Conservation (phyloP, 2,329 filamentous ascomycete species). For the Fusarium goolgardi region DNA sequence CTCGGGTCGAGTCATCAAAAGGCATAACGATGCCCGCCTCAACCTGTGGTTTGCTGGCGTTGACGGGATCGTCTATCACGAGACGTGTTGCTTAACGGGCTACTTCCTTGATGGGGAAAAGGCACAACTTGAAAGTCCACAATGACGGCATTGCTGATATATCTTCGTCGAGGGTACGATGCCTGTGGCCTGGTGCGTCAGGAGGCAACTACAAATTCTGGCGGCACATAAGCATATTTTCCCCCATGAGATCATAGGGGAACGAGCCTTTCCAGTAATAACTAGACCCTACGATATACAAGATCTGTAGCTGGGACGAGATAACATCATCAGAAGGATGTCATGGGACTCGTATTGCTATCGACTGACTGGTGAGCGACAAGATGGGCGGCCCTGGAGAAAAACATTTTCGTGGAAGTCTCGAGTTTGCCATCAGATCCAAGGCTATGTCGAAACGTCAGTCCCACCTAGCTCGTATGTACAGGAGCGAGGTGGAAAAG, state of each 20-base stretch:
- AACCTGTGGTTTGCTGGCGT: constrained; percentile 15
- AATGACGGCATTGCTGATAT: constrained; percentile 13
- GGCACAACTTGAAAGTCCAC: neutral
- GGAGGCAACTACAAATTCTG: constrained; percentile 5
- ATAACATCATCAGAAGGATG: neutral
- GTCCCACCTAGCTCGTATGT: neutral
- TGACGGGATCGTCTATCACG: constrained; percentile 10
- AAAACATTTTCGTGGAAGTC: neutral
- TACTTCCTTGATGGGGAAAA: constrained; percentile 8
- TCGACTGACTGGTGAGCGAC: neutral
- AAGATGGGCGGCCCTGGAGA: neutral
- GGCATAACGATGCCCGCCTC: constrained; percentile 5
- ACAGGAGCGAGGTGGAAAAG: neutral
- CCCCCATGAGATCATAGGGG: neutral
- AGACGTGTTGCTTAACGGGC: neutral
- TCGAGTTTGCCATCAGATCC: neutral
- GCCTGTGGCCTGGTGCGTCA: constrained; percentile 14
- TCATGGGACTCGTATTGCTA: neutral
- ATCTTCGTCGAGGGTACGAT: neutral
- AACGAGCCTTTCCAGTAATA: neutral
- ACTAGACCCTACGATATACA: neutral
- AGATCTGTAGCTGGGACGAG: neutral
- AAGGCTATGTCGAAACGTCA: neutral
- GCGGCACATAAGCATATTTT: neutral
- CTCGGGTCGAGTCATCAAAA: neutral